Evolutionary conservation across 768 basidiomycete genomes (phyloP).

Genomic region (Amanita exitialis): DNA sequence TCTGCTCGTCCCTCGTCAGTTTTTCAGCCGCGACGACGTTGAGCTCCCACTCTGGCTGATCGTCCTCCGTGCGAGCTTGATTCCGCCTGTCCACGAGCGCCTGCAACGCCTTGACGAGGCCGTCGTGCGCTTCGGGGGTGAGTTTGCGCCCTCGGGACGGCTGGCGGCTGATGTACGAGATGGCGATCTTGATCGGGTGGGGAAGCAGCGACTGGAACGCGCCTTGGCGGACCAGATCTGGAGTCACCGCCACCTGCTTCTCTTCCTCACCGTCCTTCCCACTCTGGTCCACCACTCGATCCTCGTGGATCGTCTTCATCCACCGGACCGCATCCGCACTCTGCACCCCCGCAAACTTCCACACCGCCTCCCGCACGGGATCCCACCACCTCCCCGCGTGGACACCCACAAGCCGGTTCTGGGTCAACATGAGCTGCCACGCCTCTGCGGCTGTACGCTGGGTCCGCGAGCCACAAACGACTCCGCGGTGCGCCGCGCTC

Average conservation of each 20-base stretch:
- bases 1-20: conserved; percentile 68
- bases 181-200: conserved; percentile 42
- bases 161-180: conserved; percentile 71
- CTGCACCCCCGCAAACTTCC: conserved; percentile 49
- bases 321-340: conserved; percentile 9
- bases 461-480: conserved; percentile 48
- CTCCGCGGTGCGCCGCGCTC: conserved; percentile 65
- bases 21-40: conserved; percentile 53
- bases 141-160: conserved; percentile 38
- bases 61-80: neutral
- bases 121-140: conserved; percentile 42
- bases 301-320: neutral
- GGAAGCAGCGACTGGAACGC: conserved; percentile 21
- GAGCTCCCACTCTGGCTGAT: conserved; percentile 42
- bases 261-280: conserved; percentile 6
- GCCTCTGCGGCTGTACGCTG: conserved; percentile 71
- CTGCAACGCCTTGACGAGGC: conserved; percentile 40
- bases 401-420: conserved; percentile 24
- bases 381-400: conserved; percentile 68
- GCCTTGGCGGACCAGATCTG: neutral
- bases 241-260: conserved; percentile 1
- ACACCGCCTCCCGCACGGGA: conserved; percentile 53
- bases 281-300: neutral
- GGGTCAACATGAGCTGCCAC: conserved; percentile 36
- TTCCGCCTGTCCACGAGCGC: conserved; percentile 33